A percentile compares a stretch with the other conserved stretches of the same genome.
Conservation (phyloP, 2,329 filamentous ascomycete species). For the Cadophora malorum region DNA sequence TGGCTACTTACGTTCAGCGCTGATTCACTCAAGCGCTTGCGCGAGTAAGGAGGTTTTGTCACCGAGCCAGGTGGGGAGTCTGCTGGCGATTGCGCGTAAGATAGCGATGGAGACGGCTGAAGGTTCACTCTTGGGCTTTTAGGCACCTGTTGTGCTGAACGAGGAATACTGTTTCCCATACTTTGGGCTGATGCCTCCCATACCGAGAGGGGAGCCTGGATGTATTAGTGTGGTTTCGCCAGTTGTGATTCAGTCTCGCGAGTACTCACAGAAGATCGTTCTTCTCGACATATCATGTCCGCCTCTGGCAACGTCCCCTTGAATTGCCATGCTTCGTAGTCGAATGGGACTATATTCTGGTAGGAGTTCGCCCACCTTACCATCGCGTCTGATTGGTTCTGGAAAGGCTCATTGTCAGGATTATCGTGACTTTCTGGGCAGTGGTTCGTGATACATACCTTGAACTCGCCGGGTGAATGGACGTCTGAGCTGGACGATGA, state of each 20-base stretch:
- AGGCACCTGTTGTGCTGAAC: not conserved
- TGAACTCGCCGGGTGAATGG: not conserved
- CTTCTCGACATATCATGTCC: not conserved
- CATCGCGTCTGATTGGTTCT: constrained; percentile 6
- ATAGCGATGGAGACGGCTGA: not conserved
- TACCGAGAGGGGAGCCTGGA: not conserved
- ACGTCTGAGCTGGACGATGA: constrained; percentile 16
- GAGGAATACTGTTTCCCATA: not conserved
- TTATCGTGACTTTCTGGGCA: not conserved
- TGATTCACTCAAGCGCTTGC: constrained; percentile 15
- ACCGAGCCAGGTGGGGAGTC: not conserved
- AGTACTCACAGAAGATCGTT: not conserved
- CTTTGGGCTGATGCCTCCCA: constrained; percentile 12
- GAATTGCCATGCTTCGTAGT: constrained; percentile 10
- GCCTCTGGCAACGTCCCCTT: not conserved
- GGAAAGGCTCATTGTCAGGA: not conserved
- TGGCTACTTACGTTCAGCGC: not conserved
- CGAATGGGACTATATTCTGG: not conserved
- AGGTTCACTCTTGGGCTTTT: not conserved
- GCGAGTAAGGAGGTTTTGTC: not conserved
- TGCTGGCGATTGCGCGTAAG: not conserved
- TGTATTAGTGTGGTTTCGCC: no score
- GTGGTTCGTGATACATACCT: not conserved
- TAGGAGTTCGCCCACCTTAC: not conserved
- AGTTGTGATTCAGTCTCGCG: not conserved